A percentile compares a stretch with the other conserved stretches of the same genome.
Evolutionary conservation across 768 basidiomycete genomes (phyloP).

Genomic region (Lyophyllum decastes): DNA sequence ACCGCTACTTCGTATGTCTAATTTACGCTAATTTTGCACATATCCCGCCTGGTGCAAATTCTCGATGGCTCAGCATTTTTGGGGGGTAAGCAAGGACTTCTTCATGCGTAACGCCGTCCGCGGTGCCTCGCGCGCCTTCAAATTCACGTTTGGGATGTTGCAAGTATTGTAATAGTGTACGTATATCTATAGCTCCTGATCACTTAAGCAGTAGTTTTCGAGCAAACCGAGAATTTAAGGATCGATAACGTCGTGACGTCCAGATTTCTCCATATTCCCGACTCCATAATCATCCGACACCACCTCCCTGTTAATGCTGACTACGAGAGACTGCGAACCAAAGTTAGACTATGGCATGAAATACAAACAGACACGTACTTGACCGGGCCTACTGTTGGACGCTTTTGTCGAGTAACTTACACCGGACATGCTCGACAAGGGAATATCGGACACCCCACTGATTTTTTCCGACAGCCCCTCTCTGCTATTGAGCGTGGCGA

Average conservation of each 20-base stretch:
- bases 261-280: background rate
- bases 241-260: background rate
- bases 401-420: background rate
- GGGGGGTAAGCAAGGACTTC: too few species aligned
- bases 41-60: too few species aligned
- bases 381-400: background rate
- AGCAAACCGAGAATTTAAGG: background rate
- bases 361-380: background rate
- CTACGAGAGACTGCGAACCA: slow-evolving; percentile 12
- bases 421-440: background rate
- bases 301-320: slow-evolving; percentile 15
- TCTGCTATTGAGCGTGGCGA: slow-evolving; percentile 32
- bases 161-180: too few species aligned
- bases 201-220: too few species aligned
- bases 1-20: too few species aligned
- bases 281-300: slow-evolving; percentile 6
- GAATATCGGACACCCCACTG: slow-evolving; percentile 16
- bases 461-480: slow-evolving; percentile 22
- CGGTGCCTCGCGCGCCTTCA: too few species aligned
- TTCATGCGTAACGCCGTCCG: too few species aligned
- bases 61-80: too few species aligned
- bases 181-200: too few species aligned
- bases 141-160: too few species aligned
- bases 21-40: too few species aligned
- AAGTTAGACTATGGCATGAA: background rate